A percentile compares a stretch with the other conserved stretches of the same genome.
phyloP scores from a whole-genome alignment of 2,329 filamentous ascomycete species.

The Calonectria ilicicola region DNA sequence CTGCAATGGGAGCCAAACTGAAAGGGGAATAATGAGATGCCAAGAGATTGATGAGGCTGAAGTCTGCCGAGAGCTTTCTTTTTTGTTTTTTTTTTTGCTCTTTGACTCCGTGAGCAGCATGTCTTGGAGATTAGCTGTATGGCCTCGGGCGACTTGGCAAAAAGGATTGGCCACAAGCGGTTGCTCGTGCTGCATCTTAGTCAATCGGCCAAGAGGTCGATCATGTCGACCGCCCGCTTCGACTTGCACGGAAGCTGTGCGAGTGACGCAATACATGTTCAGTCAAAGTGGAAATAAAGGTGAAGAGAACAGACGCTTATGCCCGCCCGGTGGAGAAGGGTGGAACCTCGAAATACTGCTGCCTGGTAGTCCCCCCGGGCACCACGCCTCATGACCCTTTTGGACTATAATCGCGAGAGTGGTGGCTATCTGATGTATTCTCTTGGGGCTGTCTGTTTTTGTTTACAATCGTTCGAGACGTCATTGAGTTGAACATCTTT shows the following conservation, averaged over 20 bases:
- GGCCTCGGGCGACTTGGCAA: not conserved
- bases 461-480: not conserved
- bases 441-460: not conserved
- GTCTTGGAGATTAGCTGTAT: not conserved
- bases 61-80: not conserved
- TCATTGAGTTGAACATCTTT: not conserved
- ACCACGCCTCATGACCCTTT: slow-evolving; percentile 3
- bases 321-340: slow-evolving; percentile 15
- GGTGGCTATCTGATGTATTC: not conserved
- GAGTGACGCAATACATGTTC: slow-evolving; percentile 13
- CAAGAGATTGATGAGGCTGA: slow-evolving; percentile 16
- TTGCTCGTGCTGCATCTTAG: not conserved
- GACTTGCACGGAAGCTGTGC: not conserved
- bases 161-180: not conserved
- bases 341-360: slow-evolving; percentile 26
- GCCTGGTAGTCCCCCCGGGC: slow-evolving; percentile 19
- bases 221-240: not conserved
- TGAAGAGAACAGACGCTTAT: slow-evolving; percentile 15
- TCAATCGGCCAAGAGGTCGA: not conserved
- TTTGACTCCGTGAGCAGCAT: not conserved
- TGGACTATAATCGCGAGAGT: not conserved
- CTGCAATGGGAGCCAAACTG: not conserved
- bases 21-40: slow-evolving; percentile 7
- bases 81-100: not conserved
- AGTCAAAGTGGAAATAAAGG: slow-evolving; percentile 22